Evolutionary conservation across 371 early-diverging fungal species (phyloP).

Genomic region (Umbelopsis sp.): DNA sequence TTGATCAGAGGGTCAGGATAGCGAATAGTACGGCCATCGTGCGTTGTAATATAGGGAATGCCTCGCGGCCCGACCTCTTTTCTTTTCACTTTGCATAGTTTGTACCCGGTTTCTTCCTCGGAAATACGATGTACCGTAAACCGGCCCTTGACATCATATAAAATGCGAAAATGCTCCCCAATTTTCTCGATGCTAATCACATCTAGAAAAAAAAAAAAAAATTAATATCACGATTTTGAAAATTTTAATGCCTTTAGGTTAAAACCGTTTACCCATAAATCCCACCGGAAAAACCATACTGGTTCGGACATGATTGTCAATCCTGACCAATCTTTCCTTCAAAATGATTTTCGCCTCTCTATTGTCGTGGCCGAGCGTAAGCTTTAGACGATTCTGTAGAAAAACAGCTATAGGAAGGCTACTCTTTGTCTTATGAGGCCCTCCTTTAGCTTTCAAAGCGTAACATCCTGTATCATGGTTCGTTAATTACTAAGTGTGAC

Average conservation of each 20-base stretch:
- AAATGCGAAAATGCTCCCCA: slow-evolving; percentile 94
- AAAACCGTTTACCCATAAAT: slow-evolving; percentile 75
- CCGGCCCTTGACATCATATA: slow-evolving; percentile 96
- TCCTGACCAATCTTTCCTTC: slow-evolving; percentile 92
- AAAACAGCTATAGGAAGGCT: slow-evolving; percentile 95
- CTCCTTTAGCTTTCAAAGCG: slow-evolving; percentile 5
- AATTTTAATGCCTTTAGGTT: not conserved
- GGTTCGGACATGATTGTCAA: slow-evolving; percentile 96
- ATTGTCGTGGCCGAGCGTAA: slow-evolving; percentile 80
- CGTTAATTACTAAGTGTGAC: not conserved
- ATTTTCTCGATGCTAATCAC: slow-evolving; percentile 96
- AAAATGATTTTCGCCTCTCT: slow-evolving; percentile 94
- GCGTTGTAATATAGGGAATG: slow-evolving; percentile 92
- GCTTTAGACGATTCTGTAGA: slow-evolving; percentile 94
- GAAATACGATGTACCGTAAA: slow-evolving; percentile 97
- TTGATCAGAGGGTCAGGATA: slow-evolving; percentile 96
- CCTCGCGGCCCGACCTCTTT: slow-evolving; percentile 86
- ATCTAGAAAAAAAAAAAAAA: slow-evolving; percentile 54
- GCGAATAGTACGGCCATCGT: slow-evolving; percentile 97
- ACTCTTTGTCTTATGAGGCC: slow-evolving; percentile 87
- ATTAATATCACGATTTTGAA: not conserved
- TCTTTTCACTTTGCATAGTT: slow-evolving; percentile 93
- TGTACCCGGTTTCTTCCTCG: slow-evolving; percentile 95
- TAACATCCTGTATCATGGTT: not conserved
- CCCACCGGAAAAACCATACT: slow-evolving; percentile 95